Conservation (phyloP, 768 basidiomycete species). For the Pleurotus salmoneostramineus region DNA sequence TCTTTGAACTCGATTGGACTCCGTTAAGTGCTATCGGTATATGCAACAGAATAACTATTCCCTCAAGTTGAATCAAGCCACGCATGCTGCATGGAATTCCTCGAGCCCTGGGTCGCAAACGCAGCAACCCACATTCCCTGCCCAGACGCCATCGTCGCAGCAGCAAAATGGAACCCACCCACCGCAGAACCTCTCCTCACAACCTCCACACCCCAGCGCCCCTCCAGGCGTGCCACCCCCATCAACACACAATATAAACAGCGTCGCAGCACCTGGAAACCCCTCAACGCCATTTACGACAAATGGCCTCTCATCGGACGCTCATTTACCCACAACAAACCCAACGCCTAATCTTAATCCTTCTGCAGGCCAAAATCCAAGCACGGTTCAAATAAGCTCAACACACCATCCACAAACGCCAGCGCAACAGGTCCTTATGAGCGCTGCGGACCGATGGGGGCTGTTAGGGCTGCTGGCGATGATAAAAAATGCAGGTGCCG, state of each 20-base stretch:
- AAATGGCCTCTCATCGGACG: conserved; percentile 29
- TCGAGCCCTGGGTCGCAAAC: conserved; percentile 42
- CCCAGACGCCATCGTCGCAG: conserved; percentile 17
- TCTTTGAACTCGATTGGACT: too few relatives aligned
- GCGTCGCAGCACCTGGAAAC: conserved; percentile 13
- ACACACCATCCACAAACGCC: conserved; percentile 76
- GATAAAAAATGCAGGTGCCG: conserved; percentile 75
- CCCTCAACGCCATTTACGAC: conserved; percentile 31
- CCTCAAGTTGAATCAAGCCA: conserved; percentile 60
- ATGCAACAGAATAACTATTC: conserved; percentile 48
- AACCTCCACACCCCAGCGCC: conserved; percentile 47
- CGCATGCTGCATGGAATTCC: conserved; percentile 63
- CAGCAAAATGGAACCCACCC: conserved; percentile 45
- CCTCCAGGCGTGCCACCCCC: conserved; percentile 40
- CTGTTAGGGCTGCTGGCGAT: conserved; percentile 80
- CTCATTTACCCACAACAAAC: conserved; percentile 25
- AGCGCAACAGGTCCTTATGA: conserved; percentile 88
- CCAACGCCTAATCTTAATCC: conserved; percentile 24
- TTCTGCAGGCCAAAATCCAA: conserved; percentile 15
- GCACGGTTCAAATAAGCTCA: conserved; percentile 26
- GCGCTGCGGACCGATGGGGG: conserved; percentile 95
- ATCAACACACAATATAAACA: neutral
- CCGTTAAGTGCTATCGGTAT: neutral
- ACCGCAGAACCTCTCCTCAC: conserved; percentile 22
- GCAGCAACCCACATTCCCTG: conserved; percentile 15